These are phyloP conservation scores for Talaromyces proteolyticus DNA, from an alignment of 495 filamentous ascomycete genomes.

Conservation along the genomic window DNA sequence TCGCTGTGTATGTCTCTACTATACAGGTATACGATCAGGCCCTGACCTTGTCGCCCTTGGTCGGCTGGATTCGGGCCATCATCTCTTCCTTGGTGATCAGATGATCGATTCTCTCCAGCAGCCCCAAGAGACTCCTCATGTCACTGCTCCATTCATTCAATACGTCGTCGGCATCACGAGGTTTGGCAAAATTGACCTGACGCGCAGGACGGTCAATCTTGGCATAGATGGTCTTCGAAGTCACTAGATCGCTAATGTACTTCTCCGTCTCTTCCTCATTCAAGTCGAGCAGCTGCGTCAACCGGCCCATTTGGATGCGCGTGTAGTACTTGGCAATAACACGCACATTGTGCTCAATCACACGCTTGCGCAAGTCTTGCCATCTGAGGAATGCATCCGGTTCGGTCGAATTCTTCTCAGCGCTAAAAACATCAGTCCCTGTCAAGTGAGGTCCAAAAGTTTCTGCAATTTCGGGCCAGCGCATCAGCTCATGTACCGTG, in stretches of 20 bases:
- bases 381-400: constrained; percentile 75
- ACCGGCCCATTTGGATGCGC: constrained; percentile 81
- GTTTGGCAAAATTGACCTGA: constrained; percentile 88
- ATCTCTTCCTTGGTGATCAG: constrained; percentile 99
- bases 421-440: constrained; percentile 77
- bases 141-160: constrained; percentile 98
- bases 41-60: constrained; percentile 50
- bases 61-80: constrained; percentile 92
- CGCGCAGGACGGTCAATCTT: constrained; percentile 94
- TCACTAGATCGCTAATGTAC: constrained; percentile 93
- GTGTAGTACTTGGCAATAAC: constrained; percentile 99
- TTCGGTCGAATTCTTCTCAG: constrained; percentile 52
- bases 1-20: too few relatives aligned
- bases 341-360: constrained; percentile 98
- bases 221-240: constrained; percentile 92
- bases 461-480: constrained; percentile 88
- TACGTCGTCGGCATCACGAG: constrained; percentile 91
- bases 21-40: constrained; percentile 17
- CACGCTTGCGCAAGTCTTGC: constrained; percentile 92
- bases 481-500: constrained; percentile 94
- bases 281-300: constrained; percentile 85
- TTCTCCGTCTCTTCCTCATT: constrained; percentile 94
- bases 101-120: constrained; percentile 93
- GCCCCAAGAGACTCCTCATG: constrained; percentile 92
- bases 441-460: constrained; percentile 86